Percentiles rank a stretch among this genome's conserved stretches.
phyloP scores from a whole-genome alignment of 1,284 basidiomycete genomes.

The Grifola frondosa region DNA sequence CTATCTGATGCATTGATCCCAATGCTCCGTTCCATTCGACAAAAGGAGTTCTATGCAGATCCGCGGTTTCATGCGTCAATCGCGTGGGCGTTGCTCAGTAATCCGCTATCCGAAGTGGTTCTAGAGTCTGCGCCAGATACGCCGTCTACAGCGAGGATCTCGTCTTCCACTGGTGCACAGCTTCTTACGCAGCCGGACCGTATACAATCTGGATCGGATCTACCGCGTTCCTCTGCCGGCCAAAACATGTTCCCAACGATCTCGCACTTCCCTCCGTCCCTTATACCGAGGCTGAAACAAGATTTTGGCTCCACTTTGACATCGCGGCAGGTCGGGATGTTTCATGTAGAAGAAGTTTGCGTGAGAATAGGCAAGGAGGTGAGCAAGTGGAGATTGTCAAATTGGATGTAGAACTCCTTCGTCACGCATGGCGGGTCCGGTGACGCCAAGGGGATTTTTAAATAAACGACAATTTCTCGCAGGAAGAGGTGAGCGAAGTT shows the following conservation, averaged over 20 bases:
- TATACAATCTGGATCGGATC: no score
- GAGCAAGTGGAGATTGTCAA: slow-evolving; percentile 39
- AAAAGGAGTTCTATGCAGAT: slow-evolving; percentile 69
- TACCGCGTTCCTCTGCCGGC: not conserved
- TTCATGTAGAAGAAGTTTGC: slow-evolving; percentile 52
- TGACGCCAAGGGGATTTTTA: no score
- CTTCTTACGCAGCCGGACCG: no score
- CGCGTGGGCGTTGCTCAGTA: slow-evolving; percentile 72
- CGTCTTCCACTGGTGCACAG: no score
- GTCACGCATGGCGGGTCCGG: no score
- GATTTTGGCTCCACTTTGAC: slow-evolving; percentile 37
- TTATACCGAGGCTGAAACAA: slow-evolving; percentile 49
- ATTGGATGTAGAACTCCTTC: not conserved
- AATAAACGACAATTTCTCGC: no score
- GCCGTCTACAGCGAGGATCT: no score
- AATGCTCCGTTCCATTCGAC: slow-evolving; percentile 54
- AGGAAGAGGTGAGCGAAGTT: no score
- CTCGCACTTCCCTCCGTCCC: slow-evolving; percentile 46
- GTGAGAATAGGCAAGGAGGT: slow-evolving; percentile 68
- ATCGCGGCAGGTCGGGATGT: slow-evolving; percentile 46
- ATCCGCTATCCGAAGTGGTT: not conserved
- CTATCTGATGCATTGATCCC: slow-evolving; percentile 55
- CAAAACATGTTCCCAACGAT: slow-evolving; percentile 45
- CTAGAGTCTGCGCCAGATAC: not conserved
- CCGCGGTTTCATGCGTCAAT: slow-evolving; percentile 82